phyloP scores from a whole-genome alignment of 352 stramenopile genomes.

The Phytophthora hybrid region DNA sequence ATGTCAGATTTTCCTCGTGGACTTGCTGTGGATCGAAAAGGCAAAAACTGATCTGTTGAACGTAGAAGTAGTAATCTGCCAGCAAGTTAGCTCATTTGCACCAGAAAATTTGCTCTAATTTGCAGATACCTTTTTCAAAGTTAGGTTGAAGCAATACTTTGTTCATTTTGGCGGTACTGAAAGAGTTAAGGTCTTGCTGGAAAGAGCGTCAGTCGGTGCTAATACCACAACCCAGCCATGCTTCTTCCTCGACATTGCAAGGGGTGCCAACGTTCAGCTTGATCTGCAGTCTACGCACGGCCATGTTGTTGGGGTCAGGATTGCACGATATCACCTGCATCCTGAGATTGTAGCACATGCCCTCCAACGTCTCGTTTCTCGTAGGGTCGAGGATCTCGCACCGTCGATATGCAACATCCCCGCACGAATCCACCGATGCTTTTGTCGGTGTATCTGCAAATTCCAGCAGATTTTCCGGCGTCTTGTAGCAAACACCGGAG shows the following conservation, averaged over 20 bases:
- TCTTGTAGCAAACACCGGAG: slow-evolving; percentile 19
- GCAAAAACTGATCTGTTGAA: too few species aligned
- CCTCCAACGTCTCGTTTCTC: slow-evolving; percentile 6
- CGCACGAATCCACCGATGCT: slow-evolving; percentile 26
- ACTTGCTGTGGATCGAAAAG: too few species aligned
- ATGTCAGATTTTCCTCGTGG: too few species aligned
- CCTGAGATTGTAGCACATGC: slow-evolving; percentile 36
- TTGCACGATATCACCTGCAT: slow-evolving; percentile 39
- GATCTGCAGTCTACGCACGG: slow-evolving; percentile 32
- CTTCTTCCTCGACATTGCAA: slow-evolving; percentile 26
- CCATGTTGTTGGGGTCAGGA: slow-evolving; percentile 30
- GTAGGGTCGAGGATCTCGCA: slow-evolving; percentile 23
- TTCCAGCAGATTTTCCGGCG: slow-evolving; percentile 21
- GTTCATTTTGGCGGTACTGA: too few species aligned
- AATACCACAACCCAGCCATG: slow-evolving; percentile 27
- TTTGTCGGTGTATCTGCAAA: slow-evolving; percentile 37
- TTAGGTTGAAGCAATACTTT: too few species aligned
- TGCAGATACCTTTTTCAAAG: too few species aligned
- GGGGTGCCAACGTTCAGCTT: slow-evolving; percentile 17
- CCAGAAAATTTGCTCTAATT: too few species aligned
- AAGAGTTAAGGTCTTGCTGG: too few species aligned
- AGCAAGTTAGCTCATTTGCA: too few species aligned
- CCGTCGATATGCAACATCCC: slow-evolving; percentile 23
- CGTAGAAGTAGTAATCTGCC: too few species aligned
- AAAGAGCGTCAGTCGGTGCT: neutral